These are phyloP conservation scores for Blastobotrys illinoisensis DNA, from an alignment of 1,139 yeast genomes.

Conservation along the genomic window DNA sequence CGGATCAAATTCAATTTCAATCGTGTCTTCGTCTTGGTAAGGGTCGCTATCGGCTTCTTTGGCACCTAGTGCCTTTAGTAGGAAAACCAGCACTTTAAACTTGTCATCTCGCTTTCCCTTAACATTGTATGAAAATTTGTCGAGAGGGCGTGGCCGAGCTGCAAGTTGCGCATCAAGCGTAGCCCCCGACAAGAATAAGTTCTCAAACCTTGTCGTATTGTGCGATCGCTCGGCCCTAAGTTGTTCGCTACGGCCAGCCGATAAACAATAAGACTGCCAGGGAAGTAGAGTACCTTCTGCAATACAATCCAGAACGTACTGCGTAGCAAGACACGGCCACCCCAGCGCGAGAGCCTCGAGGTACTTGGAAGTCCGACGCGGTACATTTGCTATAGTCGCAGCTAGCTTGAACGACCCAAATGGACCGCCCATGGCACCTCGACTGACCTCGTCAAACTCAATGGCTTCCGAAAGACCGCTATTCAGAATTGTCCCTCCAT, in stretches of 20 bases:
- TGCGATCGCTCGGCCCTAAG: slow-evolving; percentile 21
- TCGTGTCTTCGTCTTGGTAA: slow-evolving; percentile 9
- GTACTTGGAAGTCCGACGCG: slow-evolving; percentile 66
- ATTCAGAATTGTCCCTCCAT: neutral
- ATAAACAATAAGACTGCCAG: slow-evolving; percentile 58
- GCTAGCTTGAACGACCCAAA: slow-evolving; percentile 40
- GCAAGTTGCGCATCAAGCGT: slow-evolving; percentile 24
- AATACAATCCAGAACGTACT: slow-evolving; percentile 54
- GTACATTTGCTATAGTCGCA: slow-evolving; percentile 56
- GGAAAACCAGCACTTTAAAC: slow-evolving; percentile 9
- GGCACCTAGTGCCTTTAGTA: slow-evolving; percentile 8
- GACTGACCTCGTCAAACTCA: neutral
- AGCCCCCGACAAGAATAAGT: neutral
- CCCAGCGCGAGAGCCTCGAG: slow-evolving; percentile 82
- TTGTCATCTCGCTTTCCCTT: slow-evolving; percentile 11
- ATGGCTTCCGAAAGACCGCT: neutral
- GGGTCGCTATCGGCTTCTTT: neutral
- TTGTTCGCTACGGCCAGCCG: slow-evolving; percentile 59
- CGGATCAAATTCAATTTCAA: slow-evolving; percentile 7
- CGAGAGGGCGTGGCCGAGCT: slow-evolving; percentile 19
- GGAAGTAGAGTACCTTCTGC: slow-evolving; percentile 26
- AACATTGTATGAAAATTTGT: neutral
- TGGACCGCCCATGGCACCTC: neutral
- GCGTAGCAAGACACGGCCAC: slow-evolving; percentile 75
- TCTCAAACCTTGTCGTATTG: neutral